Base-by-base conservation (phyloP, 768 basidiomycete species). In the Boletus rufocinnamomeus region DNA sequence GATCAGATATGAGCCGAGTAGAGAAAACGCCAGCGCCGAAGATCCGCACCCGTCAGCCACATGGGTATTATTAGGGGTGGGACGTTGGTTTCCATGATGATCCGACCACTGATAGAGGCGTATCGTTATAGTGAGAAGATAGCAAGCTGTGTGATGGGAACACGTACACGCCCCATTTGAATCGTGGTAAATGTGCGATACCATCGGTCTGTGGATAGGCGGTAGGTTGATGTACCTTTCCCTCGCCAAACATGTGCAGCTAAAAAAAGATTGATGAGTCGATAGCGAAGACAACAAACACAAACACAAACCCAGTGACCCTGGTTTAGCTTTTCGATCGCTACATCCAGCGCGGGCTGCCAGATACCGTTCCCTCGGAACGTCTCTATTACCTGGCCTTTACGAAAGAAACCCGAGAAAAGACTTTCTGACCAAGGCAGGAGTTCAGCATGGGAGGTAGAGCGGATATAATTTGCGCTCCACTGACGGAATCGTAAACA, bases 101-200 rank as follows among this genome's bases (percentile, higher is more conserved):
- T 89, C 27, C 94, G 83, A 40, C 91, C 92, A 28, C 93, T 95
- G 66, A 38, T 45, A 21, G 11, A 28, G 46, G 46, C 25, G 48
- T 35, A 45, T 60, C 41, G 56, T 25, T 14, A 38, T n/a, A 1
- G 13, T 59, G 54, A 59, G 47, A 60, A 32, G 19, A 32, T 23
- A 13, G 28, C 45, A 37, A 34, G 14, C 19, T 28, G 21, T 45
- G 25, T 25, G 52, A 57, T 38, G 50, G 16, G 32, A 59, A 41
- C 43, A 86, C 94, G 73, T 69, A 95, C 94, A 95, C 77, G 57
- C 95, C 95, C 95, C 95, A 98, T 78, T 95, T 97, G 74, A 97
- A 96, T 48, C 91, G 79, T 8, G 86, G 80, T 52, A 97, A 73
- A 63, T 71, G 72, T 19, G 79, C 76, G 7, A 76, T 60, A 13